A percentile compares a stretch with the other conserved stretches of the same genome.
Evolutionary conservation across 1,284 basidiomycete genomes (phyloP).

Genomic region (Volvariella volvacea): DNA sequence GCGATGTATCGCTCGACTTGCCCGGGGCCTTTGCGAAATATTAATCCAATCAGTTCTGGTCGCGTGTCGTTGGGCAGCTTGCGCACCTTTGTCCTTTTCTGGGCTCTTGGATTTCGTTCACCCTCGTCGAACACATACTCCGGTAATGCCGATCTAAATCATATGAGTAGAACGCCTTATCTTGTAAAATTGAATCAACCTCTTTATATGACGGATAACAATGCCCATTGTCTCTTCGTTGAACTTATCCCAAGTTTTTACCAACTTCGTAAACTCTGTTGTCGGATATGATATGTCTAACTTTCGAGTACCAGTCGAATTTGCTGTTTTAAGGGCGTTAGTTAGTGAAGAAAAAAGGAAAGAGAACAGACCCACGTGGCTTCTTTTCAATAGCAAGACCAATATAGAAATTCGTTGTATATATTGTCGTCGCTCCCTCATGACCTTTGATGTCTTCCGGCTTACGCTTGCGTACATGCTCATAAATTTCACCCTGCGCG

Average conservation of each 20-base stretch:
- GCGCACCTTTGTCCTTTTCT: slow-evolving; percentile 74
- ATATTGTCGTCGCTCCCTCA: slow-evolving; percentile 73
- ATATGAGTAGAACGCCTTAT: slow-evolving; percentile 4
- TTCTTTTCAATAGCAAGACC: slow-evolving; percentile 91
- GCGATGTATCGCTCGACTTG: slow-evolving; percentile 57
- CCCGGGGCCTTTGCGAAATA: slow-evolving; percentile 43
- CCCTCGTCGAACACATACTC: slow-evolving; percentile 81
- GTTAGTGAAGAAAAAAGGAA: slow-evolving; percentile 10
- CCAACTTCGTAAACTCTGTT: slow-evolving; percentile 91
- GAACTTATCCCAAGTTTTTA: slow-evolving; percentile 95
- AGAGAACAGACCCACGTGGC: slow-evolving; percentile 57
- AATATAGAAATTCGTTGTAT: slow-evolving; percentile 96
- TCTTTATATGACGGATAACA: slow-evolving; percentile 89
- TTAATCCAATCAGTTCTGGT: slow-evolving; percentile 11
- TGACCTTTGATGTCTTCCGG: slow-evolving; percentile 77
- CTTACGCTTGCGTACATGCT: slow-evolving; percentile 66
- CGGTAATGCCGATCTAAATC: slow-evolving; percentile 59
- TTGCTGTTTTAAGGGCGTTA: slow-evolving; percentile 40
- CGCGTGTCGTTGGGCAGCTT: slow-evolving; percentile 7
- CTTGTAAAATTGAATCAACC: slow-evolving; percentile 40
- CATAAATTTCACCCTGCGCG: slow-evolving; percentile 82
- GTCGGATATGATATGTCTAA: slow-evolving; percentile 98
- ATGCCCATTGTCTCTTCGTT: slow-evolving; percentile 94
- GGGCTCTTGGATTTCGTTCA: slow-evolving; percentile 63
- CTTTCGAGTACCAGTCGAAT: slow-evolving; percentile 65